Base-by-base conservation (phyloP, 78 protist species). In the Chrysochromulina parva region DNA sequence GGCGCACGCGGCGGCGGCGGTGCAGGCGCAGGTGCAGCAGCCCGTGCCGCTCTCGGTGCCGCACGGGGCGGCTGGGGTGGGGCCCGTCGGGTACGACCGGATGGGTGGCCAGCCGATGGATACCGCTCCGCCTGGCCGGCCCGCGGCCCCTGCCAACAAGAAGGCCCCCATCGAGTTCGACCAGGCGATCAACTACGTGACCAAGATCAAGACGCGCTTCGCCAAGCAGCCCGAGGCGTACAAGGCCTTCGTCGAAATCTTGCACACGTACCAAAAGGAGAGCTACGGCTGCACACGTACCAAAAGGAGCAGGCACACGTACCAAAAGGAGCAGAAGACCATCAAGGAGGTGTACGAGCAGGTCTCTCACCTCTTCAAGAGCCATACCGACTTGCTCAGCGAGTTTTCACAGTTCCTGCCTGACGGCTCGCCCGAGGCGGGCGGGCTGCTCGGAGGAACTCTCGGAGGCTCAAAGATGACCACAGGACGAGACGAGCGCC, bases 361-460 rank as follows among this genome's bases (percentile, higher is more conserved):
- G 50, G 97, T 96, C 38, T 88, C 94, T 13, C 57, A 16, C 19
- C 91, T 97, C 52, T 97, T 97, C 85, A 85, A 52, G 26, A 60
- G 48, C 11, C 98, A 98, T 58, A n/a, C 88, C 13, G 99, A 98
- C 76, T 88, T 98, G 55, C 95, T 98, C 17, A 88, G 84, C 1
- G 99, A 98, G 92, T 98, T 98, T 26, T 85, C 90, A 4, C 96
- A 96, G 91, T 98, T 98, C 94, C 93, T 98, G 69, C 99, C 99
- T 26, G 98, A 95, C 7, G 91, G 78, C 24, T 88, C 85, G 84
- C 65, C 55, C 52, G 55, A 58, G 73, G 52, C 54, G 88, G 13
- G 6, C 24, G 2, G 9, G 9, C 26, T 6, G 53, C 88, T 1
- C 14, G 69, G 10, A 20, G 6, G n/a, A n/a, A n/a, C n/a, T n/a